A percentile compares a stretch with the other conserved stretches of the same genome.
These are phyloP conservation scores for Exophiala spinifera DNA, from an alignment of 2,329 filamentous ascomycete species.

Conservation along the genomic window DNA sequence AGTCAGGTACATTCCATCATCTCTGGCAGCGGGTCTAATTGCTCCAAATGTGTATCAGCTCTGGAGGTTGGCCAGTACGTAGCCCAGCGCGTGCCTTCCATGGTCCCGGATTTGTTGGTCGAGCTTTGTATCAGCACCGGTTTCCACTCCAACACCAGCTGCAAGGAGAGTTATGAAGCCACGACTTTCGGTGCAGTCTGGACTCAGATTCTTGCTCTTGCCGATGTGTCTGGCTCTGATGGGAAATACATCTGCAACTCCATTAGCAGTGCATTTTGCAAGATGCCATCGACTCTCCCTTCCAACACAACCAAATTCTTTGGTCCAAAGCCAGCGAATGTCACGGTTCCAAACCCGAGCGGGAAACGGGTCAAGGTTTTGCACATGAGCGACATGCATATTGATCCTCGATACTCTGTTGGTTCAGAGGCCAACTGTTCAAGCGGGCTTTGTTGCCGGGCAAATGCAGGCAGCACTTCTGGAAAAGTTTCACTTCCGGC, in stretches of 20 bases:
- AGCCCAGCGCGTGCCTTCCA: constrained; percentile 48
- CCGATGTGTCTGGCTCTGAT: constrained; percentile 54
- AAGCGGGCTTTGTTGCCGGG: constrained; percentile 51
- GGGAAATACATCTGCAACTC: constrained; percentile 57
- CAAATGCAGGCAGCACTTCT: constrained; percentile 36
- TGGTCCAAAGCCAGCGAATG: constrained; percentile 52
- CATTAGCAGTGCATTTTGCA: constrained; percentile 49
- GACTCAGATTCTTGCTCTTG: constrained; percentile 56
- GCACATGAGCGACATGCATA: constrained; percentile 56
- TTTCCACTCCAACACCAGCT: constrained; percentile 48
- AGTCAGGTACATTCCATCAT: constrained; percentile 49
- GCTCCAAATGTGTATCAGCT: constrained; percentile 53
- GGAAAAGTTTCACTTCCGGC: constrained; percentile 45
- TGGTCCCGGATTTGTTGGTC: constrained; percentile 52
- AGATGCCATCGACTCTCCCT: constrained; percentile 43
- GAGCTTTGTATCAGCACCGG: constrained; percentile 49
- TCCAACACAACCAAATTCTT: constrained; percentile 49
- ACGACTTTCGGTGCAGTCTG: constrained; percentile 54
- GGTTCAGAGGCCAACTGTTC: constrained; percentile 55
- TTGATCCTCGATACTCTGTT: constrained; percentile 54
- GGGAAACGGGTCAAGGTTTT: constrained; percentile 56
- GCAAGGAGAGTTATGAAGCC: constrained; percentile 48
- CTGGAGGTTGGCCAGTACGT: constrained; percentile 51
- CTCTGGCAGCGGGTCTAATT: constrained; percentile 41
- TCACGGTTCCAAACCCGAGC: constrained; percentile 45